A percentile compares a stretch with the other conserved stretches of the same genome.
Conservation (phyloP, 2,329 filamentous ascomycete species). For the Lachnellula occidentalis region DNA sequence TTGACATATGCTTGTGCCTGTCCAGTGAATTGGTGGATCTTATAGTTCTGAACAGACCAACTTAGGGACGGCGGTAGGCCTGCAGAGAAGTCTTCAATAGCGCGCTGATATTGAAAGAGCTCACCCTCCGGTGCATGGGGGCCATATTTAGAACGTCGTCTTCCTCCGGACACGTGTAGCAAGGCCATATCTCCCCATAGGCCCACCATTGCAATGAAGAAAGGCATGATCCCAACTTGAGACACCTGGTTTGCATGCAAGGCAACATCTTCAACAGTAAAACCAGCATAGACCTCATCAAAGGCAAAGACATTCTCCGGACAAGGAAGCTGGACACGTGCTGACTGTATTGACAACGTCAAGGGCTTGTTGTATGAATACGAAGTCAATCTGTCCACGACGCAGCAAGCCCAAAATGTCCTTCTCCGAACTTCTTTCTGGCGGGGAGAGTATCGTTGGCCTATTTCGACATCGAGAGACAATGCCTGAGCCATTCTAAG, state of each 20-base stretch:
- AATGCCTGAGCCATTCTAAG: too few relatives aligned
- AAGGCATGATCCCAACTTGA: too few relatives aligned
- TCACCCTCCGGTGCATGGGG: too few relatives aligned
- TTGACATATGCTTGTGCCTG: slow-evolving; percentile 12
- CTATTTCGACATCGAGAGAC: too few relatives aligned
- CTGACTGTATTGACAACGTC: not conserved
- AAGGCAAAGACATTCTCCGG: slow-evolving; percentile 8
- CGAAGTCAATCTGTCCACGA: slow-evolving; percentile 8
- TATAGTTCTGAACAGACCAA: slow-evolving; percentile 5
- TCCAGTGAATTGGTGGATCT: slow-evolving; percentile 9
- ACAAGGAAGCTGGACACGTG: slow-evolving; percentile 6
- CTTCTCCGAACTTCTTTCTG: slow-evolving; percentile 9
- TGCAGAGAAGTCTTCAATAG: too few relatives aligned
- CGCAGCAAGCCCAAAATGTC: slow-evolving; percentile 10
- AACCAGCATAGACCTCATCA: slow-evolving; percentile 5
- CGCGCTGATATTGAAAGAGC: too few relatives aligned
- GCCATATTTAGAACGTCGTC: too few relatives aligned
- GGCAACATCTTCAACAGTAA: not conserved
- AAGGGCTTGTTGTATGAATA: slow-evolving; percentile 10
- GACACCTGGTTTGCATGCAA: too few relatives aligned
- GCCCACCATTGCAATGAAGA: too few relatives aligned
- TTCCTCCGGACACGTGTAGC: too few relatives aligned
- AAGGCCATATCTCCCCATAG: too few relatives aligned
- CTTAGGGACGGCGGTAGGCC: too few relatives aligned
- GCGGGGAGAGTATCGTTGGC: slow-evolving; percentile 2